Percentiles rank a stretch among this genome's conserved stretches.
Evolutionary conservation across 305 asterid genomes (phyloP).

Genomic region (Fraxinus albicans): DNA sequence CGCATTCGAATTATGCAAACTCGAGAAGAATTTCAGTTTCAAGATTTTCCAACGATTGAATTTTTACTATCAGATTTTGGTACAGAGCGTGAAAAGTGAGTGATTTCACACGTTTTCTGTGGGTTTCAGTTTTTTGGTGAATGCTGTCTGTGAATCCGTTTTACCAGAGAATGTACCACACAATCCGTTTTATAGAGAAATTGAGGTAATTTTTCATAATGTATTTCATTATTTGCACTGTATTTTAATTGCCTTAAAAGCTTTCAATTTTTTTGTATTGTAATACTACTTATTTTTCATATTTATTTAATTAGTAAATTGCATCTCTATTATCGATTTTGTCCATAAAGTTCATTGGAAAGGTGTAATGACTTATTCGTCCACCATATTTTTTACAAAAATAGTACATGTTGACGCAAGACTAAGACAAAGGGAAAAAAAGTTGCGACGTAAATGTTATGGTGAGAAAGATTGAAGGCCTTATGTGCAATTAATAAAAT

Average conservation of each 20-base stretch:
- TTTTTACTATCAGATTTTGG: not conserved
- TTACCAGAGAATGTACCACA: not conserved
- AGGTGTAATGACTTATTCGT: not conserved
- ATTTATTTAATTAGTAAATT: not conserved
- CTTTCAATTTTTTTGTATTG: not conserved
- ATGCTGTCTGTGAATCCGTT: not conserved
- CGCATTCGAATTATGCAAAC: not conserved
- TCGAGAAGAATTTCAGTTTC: not conserved
- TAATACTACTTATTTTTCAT: not conserved
- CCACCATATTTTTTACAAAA: not conserved
- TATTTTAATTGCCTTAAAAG: not conserved
- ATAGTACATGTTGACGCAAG: not conserved
- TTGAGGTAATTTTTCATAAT: not conserved
- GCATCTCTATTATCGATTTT: not conserved
- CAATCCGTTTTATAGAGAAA: not conserved
- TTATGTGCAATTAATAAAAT: not conserved
- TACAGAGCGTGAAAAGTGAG: not conserved
- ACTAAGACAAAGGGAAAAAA: not conserved
- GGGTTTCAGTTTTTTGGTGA: not conserved
- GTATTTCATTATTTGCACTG: not conserved
- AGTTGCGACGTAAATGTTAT: not conserved
- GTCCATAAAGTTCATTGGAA: not conserved
- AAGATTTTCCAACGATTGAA: not conserved
- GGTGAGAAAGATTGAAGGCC: not conserved
- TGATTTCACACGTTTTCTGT: not conserved